Evolutionary conservation across 768 basidiomycete species (phyloP), one percentile per base, ranked within the genome.

Genomic region (Trametes cingulata): DNA sequence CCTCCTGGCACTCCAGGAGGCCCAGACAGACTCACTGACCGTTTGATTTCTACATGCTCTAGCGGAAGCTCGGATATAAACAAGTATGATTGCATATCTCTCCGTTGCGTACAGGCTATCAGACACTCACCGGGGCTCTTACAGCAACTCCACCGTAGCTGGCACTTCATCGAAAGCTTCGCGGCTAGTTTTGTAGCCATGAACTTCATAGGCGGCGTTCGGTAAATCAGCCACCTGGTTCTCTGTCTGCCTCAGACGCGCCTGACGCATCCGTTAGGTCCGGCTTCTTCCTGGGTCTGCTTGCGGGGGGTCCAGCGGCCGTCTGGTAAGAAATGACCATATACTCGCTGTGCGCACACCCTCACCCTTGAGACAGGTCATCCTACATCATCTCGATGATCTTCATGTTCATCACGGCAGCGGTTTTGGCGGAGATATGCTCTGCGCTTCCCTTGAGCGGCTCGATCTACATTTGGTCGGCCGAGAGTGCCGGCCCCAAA

Each of bases 391-490:
- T 93, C 56, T 91, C 92, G 7, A 81, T 93, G 71, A 70, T 94
- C 43, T 92, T 93, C 72, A 93, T 94, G 91, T 82, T 81, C 64
- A 92, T 96, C 53, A 94, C 91, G 7, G 93, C 93, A 1, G 85
- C 84, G 10, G 86, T 93, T 41, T 79, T 96, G 37, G 93, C 94
- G 19, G 94, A 96, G 71, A 86, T 95, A 52, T 95, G 93, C 73
- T 95, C 93, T 40, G 90, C 93, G 6, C 78, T 95, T 27, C 90
- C 91, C 5, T 72, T 94, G 50, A 91, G 90, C 56, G 94, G 94
- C 2, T 95, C 93, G 8, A 95, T 97, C 71, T 96, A 95, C 73
- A 86, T 94, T 49, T 96, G 94, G 94, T 91, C 93, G 0, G 93
- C 93, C 17, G 93, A 93, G 69, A 93, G 92, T 68, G 94, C 92